phyloP scores from a whole-genome alignment of 2,329 filamentous ascomycete species.

The Fulvia fulva region DNA sequence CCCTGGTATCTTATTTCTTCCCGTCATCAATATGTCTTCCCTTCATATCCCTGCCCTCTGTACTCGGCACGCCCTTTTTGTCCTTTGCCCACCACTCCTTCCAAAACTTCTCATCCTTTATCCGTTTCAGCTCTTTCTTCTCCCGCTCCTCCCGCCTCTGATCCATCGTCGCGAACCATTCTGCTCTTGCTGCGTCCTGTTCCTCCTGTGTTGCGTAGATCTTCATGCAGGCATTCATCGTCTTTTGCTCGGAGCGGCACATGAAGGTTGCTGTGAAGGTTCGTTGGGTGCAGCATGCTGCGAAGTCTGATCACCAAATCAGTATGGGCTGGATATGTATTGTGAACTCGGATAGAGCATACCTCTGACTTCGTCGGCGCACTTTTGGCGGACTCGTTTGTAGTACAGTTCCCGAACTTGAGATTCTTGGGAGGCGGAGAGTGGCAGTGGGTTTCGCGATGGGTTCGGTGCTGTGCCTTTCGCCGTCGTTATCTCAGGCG shows the following conservation, averaged over 20 bases:
- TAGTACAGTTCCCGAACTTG: slow-evolving; percentile 80
- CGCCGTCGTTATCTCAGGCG: slow-evolving; percentile 8
- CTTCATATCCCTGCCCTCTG: slow-evolving; percentile 13
- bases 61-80: slow-evolving; percentile 22
- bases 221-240: slow-evolving; percentile 95
- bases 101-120: slow-evolving; percentile 44
- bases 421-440: slow-evolving; percentile 75
- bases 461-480: slow-evolving; percentile 20
- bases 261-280: slow-evolving; percentile 85
- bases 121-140: slow-evolving; percentile 45
- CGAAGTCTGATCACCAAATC: slow-evolving; percentile 67
- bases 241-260: slow-evolving; percentile 72
- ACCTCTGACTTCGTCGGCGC: slow-evolving; percentile 56
- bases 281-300: slow-evolving; percentile 78
- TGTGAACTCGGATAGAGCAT: neutral
- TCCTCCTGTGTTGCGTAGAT: slow-evolving; percentile 77
- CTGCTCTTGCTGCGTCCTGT: slow-evolving; percentile 81
- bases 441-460: slow-evolving; percentile 70
- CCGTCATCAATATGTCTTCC: slow-evolving; percentile 9
- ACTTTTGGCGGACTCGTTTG: slow-evolving; percentile 70
- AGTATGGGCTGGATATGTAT: neutral
- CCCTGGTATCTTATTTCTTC: neutral
- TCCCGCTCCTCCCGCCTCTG: slow-evolving; percentile 66
- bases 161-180: slow-evolving; percentile 81
- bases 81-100: slow-evolving; percentile 50